Evolutionary conservation across 441 rosid genomes (phyloP), one percentile per base, ranked within the genome.

Genomic region (Theobroma grandiflorum): DNA sequence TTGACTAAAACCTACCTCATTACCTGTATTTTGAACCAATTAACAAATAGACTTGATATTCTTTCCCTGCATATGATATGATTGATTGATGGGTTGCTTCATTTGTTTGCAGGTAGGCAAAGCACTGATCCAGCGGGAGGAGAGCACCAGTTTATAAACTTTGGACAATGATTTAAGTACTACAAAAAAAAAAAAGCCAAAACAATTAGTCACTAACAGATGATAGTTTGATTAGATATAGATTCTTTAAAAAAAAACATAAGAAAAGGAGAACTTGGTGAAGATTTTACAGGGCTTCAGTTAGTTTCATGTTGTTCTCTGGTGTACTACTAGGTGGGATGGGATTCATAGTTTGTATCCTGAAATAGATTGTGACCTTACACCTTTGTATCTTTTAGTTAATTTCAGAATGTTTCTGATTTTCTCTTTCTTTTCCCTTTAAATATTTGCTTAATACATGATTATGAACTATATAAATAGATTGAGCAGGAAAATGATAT

Each of bases 221-320:
- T 64, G 31, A 35, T 65, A 31, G 42, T 11, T 31, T 26, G 10
- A 31, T 16, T 63, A 45, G 12, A 49, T 49, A 62, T 47, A 62
- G 59, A 76, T 76, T 76, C 63, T 50, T 64, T 37, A 49, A 26
- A 63, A 64, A 64, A 64, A 50, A 11, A n/a, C 47, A 1, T 37
- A 76, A 76, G 64, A 76, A 76, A 76, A 50, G 38, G 22, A 10
- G 78, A 45, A 22, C 15, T 20, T 26, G 43, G 12, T 61, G 68
- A 61, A 43, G 26, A 43, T 75, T 59, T 75, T 75, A 8, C 67
- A 75, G 31, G 55, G 55, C 67, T 74, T 74, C 50, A 59, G 66
- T n/a, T 8, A 38, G 62, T 72, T 43, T 18, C 22, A 45, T 9
- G 52, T 61, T 63, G 49, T 49, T 45, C 42, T 20, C 2, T 74